Evolutionary conservation across 192 early-diverging fungal species (phyloP), one percentile per base, ranked within the genome.

Genomic region (Podila epigama): DNA sequence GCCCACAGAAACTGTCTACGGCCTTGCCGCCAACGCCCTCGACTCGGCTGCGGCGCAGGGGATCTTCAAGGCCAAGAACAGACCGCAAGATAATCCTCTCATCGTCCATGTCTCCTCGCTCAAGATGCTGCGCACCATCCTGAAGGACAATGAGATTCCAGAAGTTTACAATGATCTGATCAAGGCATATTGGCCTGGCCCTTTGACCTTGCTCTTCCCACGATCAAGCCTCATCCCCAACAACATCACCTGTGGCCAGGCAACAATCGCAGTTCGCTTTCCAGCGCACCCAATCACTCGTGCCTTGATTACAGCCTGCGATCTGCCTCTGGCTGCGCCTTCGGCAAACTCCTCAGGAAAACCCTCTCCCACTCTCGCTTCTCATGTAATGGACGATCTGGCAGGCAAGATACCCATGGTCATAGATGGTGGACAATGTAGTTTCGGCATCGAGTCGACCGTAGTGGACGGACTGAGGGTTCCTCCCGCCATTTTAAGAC

Each of bases 1-100:
- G 36, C 97, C 98, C 3, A 98, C 98, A 6, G 98, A 99, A 68
- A 99, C 98, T 6, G 98, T 99, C 16, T 99, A 99, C 72, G 98
- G 98, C 0, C 83, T 99, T 29, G 98, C 92, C 9, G 92, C 94
- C 58, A 95, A 97, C 60, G 97, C 97, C 6, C 83, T 95, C 6
- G 69, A 81, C 20, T 56, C 84, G 6, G 28, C 35, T 2, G 92
- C 94, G 15, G 93, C 97, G 18, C 50, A 70, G 29, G 79, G 86
- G 41, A 97, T 99, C 58, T 99, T 89, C 70, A 58, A 53, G 0
- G 92, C 91, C 68, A 99, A 99, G 83, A 91, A 91, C 58, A 79
- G 98, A 61, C 98, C 98, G 0, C 82, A 84, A 12, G 98, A 99
- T 71, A 99, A 99, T 71, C 98, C 98, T 22, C 85, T 99, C 10